phyloP scores from a whole-genome alignment of 2,329 filamentous ascomycete species.

The Thermomyces lanuginosus region DNA sequence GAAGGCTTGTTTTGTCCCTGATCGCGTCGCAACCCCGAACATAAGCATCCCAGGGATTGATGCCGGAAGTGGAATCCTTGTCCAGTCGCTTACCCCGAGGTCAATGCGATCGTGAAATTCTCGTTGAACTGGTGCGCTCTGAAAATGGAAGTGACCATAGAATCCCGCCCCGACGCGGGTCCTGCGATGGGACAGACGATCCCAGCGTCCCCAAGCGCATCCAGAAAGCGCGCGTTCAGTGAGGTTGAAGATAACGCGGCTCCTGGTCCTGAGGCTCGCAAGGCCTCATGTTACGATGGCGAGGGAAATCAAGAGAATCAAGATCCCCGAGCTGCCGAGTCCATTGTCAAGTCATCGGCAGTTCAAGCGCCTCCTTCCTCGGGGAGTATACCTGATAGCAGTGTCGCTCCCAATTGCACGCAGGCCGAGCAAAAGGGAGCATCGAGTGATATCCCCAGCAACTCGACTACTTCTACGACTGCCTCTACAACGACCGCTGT shows the following conservation, averaged over 20 bases:
- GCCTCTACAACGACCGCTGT: background rate
- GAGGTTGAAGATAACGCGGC: constrained; percentile 4
- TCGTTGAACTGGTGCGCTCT: background rate
- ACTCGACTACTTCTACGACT: background rate
- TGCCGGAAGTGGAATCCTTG: too few species aligned
- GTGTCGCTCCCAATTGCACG: background rate
- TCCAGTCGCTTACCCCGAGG: background rate
- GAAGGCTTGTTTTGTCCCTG: too few species aligned
- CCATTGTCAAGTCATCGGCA: constrained; percentile 3
- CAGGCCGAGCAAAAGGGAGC: background rate
- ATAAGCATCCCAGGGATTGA: too few species aligned
- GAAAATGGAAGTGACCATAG: constrained; percentile 5
- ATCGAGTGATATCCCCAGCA: background rate
- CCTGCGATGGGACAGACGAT: background rate
- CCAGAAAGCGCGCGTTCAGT: constrained; percentile 5
- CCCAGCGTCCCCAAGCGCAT: constrained; percentile 1
- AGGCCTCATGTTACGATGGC: background rate
- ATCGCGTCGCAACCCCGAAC: too few species aligned
- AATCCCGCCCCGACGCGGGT: constrained; percentile 1
- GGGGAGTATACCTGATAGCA: background rate
- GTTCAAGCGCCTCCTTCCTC: background rate
- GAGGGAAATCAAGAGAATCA: constrained; percentile 4
- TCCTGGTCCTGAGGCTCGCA: constrained; percentile 1
- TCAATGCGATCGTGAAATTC: background rate
- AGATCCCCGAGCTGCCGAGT: background rate